A percentile compares a stretch with the other conserved stretches of the same genome.
These are phyloP conservation scores for Eucommia ulmoides DNA, from an alignment of 257 asterid genomes.

Conservation along the genomic window DNA sequence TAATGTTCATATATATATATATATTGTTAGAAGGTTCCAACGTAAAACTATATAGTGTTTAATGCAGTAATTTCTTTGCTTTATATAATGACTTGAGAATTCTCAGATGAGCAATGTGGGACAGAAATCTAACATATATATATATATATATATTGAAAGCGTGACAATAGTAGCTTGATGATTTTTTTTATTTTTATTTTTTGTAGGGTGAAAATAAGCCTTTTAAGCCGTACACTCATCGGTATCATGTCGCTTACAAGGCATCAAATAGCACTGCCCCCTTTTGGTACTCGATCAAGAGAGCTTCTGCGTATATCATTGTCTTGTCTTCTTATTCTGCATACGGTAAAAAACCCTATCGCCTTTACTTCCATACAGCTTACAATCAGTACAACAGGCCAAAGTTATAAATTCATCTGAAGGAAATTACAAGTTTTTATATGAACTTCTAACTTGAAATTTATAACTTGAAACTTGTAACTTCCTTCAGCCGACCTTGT, in stretches of 20 bases:
- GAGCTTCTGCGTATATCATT: constrained; percentile 80
- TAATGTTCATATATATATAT: too few relatives aligned
- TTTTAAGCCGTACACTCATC: constrained; percentile 12
- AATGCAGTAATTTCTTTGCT: background rate
- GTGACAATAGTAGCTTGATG: background rate
- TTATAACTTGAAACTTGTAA: too few relatives aligned
- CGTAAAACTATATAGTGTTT: background rate
- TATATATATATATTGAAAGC: too few relatives aligned
- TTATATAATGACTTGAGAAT: too few relatives aligned
- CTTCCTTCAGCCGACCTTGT: too few relatives aligned
- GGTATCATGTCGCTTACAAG: constrained; percentile 47
- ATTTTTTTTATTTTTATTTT: too few relatives aligned
- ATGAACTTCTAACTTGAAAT: too few relatives aligned
- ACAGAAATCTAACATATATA: background rate
- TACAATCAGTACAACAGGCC: too few relatives aligned
- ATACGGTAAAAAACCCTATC: constrained; percentile 38
- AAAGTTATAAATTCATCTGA: too few relatives aligned
- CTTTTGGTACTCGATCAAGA: constrained; percentile 81
- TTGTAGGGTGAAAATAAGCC: background rate
- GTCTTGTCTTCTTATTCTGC: constrained; percentile 87
- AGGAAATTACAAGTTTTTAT: too few relatives aligned
- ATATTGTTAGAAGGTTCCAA: background rate
- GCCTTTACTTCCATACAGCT: too few relatives aligned
- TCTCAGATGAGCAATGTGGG: background rate
- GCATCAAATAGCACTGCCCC: constrained; percentile 66